Conservation (phyloP, 108 stramenopile species). For the Fragilaria crotonensis region DNA sequence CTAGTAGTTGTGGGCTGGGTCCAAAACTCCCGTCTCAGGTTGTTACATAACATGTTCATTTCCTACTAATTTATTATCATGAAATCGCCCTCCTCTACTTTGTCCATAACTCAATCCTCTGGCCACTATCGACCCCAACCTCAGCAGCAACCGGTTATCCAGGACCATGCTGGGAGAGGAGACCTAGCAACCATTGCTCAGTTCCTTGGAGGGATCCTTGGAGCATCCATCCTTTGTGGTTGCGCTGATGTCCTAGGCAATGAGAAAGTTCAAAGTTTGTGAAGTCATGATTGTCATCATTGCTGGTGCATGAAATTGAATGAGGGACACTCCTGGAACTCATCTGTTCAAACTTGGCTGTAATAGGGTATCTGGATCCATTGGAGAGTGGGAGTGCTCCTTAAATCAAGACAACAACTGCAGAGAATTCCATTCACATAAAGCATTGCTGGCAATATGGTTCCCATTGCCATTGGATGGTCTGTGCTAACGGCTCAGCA, state of each 20-base stretch:
- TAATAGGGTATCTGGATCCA: too few relatives aligned
- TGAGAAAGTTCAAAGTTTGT: constrained; percentile 9
- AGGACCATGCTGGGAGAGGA: too few relatives aligned
- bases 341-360: constrained; percentile 43
- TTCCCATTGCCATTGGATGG: constrained; percentile 41
- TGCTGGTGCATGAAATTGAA: constrained; percentile 4
- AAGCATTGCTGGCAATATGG: constrained; percentile 14
- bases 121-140: too few relatives aligned
- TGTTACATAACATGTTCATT: too few relatives aligned
- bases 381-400: constrained; percentile 20
- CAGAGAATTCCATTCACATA: constrained; percentile 10
- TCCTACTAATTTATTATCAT: too few relatives aligned
- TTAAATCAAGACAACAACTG: constrained; percentile 19
- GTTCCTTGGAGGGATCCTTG: constrained; percentile 26
- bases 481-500: constrained; percentile 14
- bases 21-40: too few relatives aligned
- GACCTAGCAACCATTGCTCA: constrained; percentile 17
- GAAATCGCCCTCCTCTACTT: too few relatives aligned
- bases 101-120: too few relatives aligned
- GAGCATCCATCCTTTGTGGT: constrained; percentile 19
- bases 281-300: too few relatives aligned
- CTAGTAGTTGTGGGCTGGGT: too few relatives aligned
- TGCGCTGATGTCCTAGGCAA: constrained; percentile 14
- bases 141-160: too few relatives aligned
- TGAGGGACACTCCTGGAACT: constrained; percentile 10